Base-by-base conservation (phyloP, 108 stramenopile species). In the Cyclotella choctawhatcheeana region DNA sequence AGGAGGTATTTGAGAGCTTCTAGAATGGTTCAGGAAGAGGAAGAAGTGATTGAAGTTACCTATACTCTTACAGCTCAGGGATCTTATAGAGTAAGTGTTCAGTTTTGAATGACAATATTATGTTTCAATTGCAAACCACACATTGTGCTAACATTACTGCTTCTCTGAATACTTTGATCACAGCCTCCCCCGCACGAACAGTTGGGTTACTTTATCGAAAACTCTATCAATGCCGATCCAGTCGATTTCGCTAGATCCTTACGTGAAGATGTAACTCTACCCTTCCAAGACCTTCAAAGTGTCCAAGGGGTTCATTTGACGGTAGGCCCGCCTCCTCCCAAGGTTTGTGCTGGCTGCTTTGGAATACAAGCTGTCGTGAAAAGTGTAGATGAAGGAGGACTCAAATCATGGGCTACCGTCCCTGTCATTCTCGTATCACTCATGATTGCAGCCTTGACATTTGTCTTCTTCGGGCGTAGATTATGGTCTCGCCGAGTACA, bases 41-140 rank as follows among this genome's bases (percentile, higher is more conserved):
- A 29, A 22, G 50, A 61, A 51, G 26, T 44, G 0, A 26, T 29
- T 10, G 60, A 63, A 52, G 45, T 77, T 18, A 70, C 63, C 26
- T 77, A 77, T 62, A 70, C 29, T 20, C 50, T 70, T 37, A 77
- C 64, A 1, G 62, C 62, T 21, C 69, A 67, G 30, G 76, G 69
- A 20, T 17, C 22, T 2, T 77, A 77, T 21, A 56, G n/a, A 2
- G 55, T 56, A 18, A 56, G 55, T 31, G 4, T 1, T 30, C n/a
- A 16, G 17, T 8, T n/a, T 48, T 10, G 16, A 48, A 48, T 14
- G 14, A 56, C 22, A 54, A 24, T 54, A 27, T 7, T 16, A 5
- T 54, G 2, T 54, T 54, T 27, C 26, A 54, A 14, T 8, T 54
- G 27, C 25, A 25, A 54, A 27, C 25, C 25, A 24, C 48, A 4